phyloP scores from a whole-genome alignment of 1,284 basidiomycete species.

The Tylopilus sp. region DNA sequence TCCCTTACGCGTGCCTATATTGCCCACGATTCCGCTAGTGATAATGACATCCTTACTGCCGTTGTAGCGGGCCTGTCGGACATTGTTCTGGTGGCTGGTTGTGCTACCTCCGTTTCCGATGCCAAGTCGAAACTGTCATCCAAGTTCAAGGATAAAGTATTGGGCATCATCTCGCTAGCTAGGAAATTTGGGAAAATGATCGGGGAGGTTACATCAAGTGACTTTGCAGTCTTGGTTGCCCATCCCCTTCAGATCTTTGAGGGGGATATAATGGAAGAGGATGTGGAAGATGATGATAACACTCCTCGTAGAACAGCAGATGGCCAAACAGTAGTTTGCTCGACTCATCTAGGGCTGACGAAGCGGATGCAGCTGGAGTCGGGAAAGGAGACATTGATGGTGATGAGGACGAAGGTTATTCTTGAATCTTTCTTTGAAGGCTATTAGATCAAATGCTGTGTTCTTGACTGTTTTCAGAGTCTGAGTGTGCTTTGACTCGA shows the following conservation, averaged over 20 bases:
- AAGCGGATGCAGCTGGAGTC: slow-evolving; percentile 20
- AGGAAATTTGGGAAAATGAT: slow-evolving; percentile 18
- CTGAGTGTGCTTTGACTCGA: too few species aligned
- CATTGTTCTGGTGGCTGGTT: slow-evolving; percentile 17
- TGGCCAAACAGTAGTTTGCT: slow-evolving; percentile 21
- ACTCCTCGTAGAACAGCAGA: neutral
- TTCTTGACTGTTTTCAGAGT: too few species aligned
- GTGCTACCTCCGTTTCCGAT: slow-evolving; percentile 1
- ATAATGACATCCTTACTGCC: neutral
- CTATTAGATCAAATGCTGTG: neutral
- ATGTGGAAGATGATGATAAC: neutral
- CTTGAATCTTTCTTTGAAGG: slow-evolving; percentile 15
- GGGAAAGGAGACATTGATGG: slow-evolving; percentile 10
- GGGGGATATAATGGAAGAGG: slow-evolving; percentile 20
- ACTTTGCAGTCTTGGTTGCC: slow-evolving; percentile 18
- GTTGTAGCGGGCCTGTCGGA: slow-evolving; percentile 11
- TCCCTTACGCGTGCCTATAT: too few species aligned
- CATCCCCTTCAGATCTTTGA: slow-evolving; percentile 10
- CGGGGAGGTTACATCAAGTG: slow-evolving; percentile 19
- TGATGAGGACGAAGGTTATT: slow-evolving; percentile 26
- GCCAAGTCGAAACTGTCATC: slow-evolving; percentile 7
- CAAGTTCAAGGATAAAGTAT: slow-evolving; percentile 16
- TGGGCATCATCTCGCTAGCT: slow-evolving; percentile 16
- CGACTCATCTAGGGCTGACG: slow-evolving; percentile 23
- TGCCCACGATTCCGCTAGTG: neutral